Base-by-base conservation (phyloP, 371 early-diverging fungal genomes). In the Smittium culicis region DNA sequence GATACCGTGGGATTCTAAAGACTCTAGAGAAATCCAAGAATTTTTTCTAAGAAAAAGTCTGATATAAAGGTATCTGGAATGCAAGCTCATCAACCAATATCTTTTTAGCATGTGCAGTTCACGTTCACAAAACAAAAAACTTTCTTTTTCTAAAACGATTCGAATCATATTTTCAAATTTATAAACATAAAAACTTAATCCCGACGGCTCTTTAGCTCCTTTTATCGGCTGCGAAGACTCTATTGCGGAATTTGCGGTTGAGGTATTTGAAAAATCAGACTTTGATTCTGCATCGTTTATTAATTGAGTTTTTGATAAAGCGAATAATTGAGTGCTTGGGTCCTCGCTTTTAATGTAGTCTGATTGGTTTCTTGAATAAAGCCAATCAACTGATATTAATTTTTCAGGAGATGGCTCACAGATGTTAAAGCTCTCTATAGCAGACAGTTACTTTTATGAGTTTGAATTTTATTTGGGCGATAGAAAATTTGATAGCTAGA, bases 11-110 rank as follows among this genome's bases (percentile, higher is more conserved):
- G 29, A 64, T 2, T 45, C 54, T 30, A 64, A 34, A 34, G 35
- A 35, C 1, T 31, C 27, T 25, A 84, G 60, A 1, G 74, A 73
- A 31, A 73, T 63, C 69, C 75, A 82, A 34, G 74, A 72, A 66
- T 77, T 81, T 31, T 83, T 87, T 55, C 88, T 79, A 74, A 86
- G 77, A 64, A 82, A 81, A 2, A 88, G 73, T 16, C 87, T 80
- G 20, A 85, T 84, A 70, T 83, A 81, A 8, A 88, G 66, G 69
- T 86, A 70, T 27, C 71, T 68, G 31, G 71, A 67, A 34, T 70
- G 77, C 78, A 45, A 45, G 25, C 65, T 64, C 35, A 64, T 45
- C 14, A 3, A 17, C 33, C 33, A 64, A 28, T 64, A 64, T 45
- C 30, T 31, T 28, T 64, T 45, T 24, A 64, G 17, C 65, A 64